Conservation (phyloP, 225 moss, liverwort and hornwort species). For the Straminergon stramineum region DNA sequence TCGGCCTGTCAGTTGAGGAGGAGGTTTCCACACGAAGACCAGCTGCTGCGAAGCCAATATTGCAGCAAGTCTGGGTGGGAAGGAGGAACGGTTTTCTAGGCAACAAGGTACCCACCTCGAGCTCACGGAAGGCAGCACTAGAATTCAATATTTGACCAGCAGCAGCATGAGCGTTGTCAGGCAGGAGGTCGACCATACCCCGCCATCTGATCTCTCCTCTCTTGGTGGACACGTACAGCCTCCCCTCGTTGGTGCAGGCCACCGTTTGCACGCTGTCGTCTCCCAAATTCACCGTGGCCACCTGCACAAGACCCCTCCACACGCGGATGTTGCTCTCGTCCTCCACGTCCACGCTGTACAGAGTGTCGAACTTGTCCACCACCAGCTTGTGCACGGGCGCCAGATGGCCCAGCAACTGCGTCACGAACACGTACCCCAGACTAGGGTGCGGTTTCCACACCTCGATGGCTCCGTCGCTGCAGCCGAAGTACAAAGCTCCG, state of each 20-base stretch:
- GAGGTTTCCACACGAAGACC: background rate
- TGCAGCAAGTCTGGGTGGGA: constrained; percentile 15
- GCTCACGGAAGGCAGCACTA: background rate
- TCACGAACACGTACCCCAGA: constrained; percentile 12
- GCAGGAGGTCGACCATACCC: constrained; percentile 22
- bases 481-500: constrained; percentile 18
- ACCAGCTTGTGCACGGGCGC: constrained; percentile 31
- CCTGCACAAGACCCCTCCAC: constrained; percentile 17
- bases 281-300: constrained; percentile 20
- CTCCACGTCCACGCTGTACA: constrained; percentile 28
- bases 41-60: background rate
- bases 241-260: constrained; percentile 19
- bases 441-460: constrained; percentile 19
- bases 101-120: background rate
- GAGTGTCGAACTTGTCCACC: constrained; percentile 29
- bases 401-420: constrained; percentile 11
- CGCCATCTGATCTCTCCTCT: constrained; percentile 30
- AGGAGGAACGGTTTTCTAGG: background rate
- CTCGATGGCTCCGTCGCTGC: constrained; percentile 26
- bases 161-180: background rate
- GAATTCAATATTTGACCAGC: background rate
- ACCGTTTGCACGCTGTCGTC: constrained; percentile 24
- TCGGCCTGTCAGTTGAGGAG: background rate
- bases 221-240: constrained; percentile 22
- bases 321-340: constrained; percentile 28